These are phyloP conservation scores for Galerina marginata DNA, from an alignment of 768 basidiomycete genomes.

Conservation along the genomic window DNA sequence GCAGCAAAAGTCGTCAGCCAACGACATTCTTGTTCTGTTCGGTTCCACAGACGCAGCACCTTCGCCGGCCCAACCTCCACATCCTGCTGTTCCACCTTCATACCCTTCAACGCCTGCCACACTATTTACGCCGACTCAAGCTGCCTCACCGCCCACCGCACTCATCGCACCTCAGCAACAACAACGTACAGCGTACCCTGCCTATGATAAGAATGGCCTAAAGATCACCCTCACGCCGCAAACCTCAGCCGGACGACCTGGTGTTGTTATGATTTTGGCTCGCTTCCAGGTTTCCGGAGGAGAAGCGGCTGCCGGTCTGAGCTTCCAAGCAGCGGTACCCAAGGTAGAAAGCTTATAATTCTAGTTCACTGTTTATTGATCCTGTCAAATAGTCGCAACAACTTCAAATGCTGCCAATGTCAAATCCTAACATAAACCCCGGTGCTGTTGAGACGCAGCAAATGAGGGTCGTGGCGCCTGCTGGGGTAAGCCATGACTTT, in stretches of 20 bases:
- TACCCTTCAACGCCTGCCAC: constrained; percentile 30
- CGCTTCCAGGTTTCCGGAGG: constrained; percentile 76
- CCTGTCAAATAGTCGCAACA: constrained; percentile 77
- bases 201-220: constrained; percentile 91
- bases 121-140: constrained; percentile 35
- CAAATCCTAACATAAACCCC: constrained; percentile 77
- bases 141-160: constrained; percentile 42
- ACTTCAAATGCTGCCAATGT: constrained; percentile 98
- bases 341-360: constrained; percentile 56
- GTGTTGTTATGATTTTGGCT: constrained; percentile 88
- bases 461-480: constrained; percentile 89
- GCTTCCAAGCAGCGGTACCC: constrained; percentile 97
- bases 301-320: constrained; percentile 63
- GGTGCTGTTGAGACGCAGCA: constrained; percentile 92
- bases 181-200: constrained; percentile 75
- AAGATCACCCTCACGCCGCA: constrained; percentile 91
- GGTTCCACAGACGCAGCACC: constrained; percentile 51
- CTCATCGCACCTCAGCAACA: constrained; percentile 51
- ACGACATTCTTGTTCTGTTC: constrained; percentile 94
- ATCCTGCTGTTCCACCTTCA: constrained; percentile 19
- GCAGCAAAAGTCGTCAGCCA: constrained; percentile 65
- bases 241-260: constrained; percentile 79
- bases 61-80: constrained; percentile 36
- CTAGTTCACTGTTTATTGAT: constrained; percentile 2
- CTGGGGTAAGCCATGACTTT: constrained; percentile 65